Percentiles rank a stretch among this genome's conserved stretches.
Conservation (phyloP, 1,139 yeast species). For the Wickerhamiella pararugosa region DNA sequence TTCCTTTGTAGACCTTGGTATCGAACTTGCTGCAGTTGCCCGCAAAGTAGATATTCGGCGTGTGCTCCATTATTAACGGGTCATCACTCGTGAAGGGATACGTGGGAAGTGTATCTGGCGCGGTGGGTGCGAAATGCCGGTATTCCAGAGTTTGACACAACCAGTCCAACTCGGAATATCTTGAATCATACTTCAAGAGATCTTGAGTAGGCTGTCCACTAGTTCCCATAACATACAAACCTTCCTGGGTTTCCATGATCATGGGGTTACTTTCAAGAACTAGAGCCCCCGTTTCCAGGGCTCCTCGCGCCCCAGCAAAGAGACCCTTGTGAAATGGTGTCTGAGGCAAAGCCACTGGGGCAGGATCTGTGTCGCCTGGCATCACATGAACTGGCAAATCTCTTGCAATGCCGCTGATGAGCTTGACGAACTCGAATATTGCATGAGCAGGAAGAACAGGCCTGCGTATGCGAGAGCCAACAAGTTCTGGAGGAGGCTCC, state of each 20-base stretch:
- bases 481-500: conserved; percentile 14
- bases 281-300: conserved; percentile 5
- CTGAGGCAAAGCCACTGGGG: conserved; percentile 74
- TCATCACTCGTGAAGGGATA: conserved; percentile 72
- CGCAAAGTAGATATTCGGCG: conserved; percentile 75
- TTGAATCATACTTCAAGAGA: conserved; percentile 40
- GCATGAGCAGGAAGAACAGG: conserved; percentile 19
- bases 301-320: conserved; percentile 24
- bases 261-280: conserved; percentile 49
- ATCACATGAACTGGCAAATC: conserved; percentile 57
- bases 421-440: conserved; percentile 33
- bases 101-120: conserved; percentile 81
- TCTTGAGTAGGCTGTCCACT: conserved; percentile 80
- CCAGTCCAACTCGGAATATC: conserved; percentile 22
- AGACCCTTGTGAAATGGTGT: conserved; percentile 72
- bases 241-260: conserved; percentile 41
- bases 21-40: conserved; percentile 65
- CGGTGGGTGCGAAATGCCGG: conserved; percentile 87
- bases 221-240: conserved; percentile 47
- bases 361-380: conserved; percentile 81
- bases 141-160: conserved; percentile 60
- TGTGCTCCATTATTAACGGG: conserved; percentile 62
- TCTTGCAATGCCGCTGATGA: conserved; percentile 38
- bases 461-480: conserved; percentile 17
- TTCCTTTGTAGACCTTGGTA: conserved; percentile 27